Percentiles rank a stretch among this genome's conserved stretches.
Conservation (phyloP, 257 asterid genomes). For the Solanum tarapatanum region DNA sequence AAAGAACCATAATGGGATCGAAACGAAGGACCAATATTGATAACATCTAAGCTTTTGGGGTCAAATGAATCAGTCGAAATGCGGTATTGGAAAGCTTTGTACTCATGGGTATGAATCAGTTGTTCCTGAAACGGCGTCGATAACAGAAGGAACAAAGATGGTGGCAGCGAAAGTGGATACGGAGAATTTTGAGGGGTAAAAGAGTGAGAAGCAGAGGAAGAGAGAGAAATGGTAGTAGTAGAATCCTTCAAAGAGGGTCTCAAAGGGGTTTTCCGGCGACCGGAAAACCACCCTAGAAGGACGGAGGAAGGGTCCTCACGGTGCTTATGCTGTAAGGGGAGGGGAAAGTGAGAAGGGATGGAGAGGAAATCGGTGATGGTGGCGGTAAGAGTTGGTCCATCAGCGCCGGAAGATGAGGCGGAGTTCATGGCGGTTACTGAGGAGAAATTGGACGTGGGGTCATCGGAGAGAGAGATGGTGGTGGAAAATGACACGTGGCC, state of each 20-base stretch:
- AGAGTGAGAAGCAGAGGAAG: constrained; percentile 27
- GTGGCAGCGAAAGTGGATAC: constrained; percentile 33
- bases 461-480: constrained; percentile 48
- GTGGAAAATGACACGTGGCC: constrained; percentile 54
- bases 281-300: constrained; percentile 42
- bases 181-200: constrained; percentile 36
- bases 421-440: constrained; percentile 3
- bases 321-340: constrained; percentile 13
- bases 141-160: constrained; percentile 62
- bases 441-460: constrained; percentile 14
- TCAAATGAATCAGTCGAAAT: constrained; percentile 31
- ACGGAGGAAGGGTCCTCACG: constrained; percentile 6
- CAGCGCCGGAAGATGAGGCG: constrained; percentile 2
- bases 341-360: constrained; percentile 55
- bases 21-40: constrained; percentile 79
- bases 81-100: constrained; percentile 54
- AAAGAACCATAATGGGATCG: constrained; percentile 67
- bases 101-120: constrained; percentile 70
- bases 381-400: constrained; percentile 31
- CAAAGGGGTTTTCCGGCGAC: constrained; percentile 33
- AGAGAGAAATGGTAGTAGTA: constrained; percentile 25
- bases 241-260: constrained; percentile 43
- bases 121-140: constrained; percentile 79
- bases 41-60: constrained; percentile 42
- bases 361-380: constrained; percentile 58